phyloP scores from a whole-genome alignment of 2,329 filamentous ascomycete genomes.

The Alternaria conjuncta region DNA sequence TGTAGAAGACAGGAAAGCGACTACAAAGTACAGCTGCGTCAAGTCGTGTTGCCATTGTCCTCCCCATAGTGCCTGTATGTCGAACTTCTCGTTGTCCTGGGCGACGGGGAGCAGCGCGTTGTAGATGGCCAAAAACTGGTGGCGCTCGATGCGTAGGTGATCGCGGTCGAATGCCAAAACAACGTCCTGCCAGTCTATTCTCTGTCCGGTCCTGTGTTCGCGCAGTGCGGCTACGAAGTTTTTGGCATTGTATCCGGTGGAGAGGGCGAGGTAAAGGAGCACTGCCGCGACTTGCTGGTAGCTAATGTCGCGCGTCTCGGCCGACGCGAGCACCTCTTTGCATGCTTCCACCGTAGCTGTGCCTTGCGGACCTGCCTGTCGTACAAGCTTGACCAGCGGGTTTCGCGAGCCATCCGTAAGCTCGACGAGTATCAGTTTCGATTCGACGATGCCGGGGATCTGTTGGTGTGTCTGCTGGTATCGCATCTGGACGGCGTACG shows the following conservation, averaged over 20 bases:
- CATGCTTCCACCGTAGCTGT: constrained; percentile 77
- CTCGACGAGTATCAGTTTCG: constrained; percentile 72
- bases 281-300: constrained; percentile 85
- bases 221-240: constrained; percentile 67
- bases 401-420: constrained; percentile 67
- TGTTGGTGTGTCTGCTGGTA: constrained; percentile 69
- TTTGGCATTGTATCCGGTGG: constrained; percentile 70
- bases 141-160: constrained; percentile 74
- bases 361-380: constrained; percentile 74
- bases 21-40: constrained; percentile 91
- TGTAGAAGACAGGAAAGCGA: constrained; percentile 79
- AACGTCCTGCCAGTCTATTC: constrained; percentile 72
- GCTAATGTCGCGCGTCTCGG: constrained; percentile 69
- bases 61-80: constrained; percentile 90
- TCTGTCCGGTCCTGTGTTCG: constrained; percentile 61
- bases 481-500: constrained; percentile 65
- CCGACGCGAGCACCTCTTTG: constrained; percentile 63
- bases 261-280: constrained; percentile 73
- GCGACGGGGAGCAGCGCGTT: constrained; percentile 78
- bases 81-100: constrained; percentile 66
- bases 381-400: constrained; percentile 69
- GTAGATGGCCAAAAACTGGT: constrained; percentile 83
- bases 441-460: constrained; percentile 73
- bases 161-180: constrained; percentile 82
- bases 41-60: constrained; percentile 85